Evolutionary conservation across 352 stramenopile species (phyloP), one percentile per base, ranked within the genome.

Genomic region (Globisporangium megalacanthum): DNA sequence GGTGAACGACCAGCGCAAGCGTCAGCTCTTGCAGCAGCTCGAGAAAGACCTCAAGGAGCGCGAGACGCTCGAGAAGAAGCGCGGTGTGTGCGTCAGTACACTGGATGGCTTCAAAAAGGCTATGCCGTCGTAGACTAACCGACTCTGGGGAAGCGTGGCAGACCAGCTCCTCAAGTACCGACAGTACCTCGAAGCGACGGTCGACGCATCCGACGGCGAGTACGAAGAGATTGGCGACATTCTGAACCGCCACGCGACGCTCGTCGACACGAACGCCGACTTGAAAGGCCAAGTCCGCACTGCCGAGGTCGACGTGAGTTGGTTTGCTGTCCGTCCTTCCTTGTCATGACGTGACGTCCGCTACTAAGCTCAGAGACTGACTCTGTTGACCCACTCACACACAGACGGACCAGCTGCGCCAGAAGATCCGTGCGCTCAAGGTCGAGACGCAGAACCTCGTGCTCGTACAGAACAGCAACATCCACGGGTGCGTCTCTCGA

Each of bases 211-310:
- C 6, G 89, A 96, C 22, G 72, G 88, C 44, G 83, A 88, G 62
- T 94, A 88, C 48, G 83, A 94, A 63, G 86, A 93, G 59, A 88
- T 92, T 52, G 75, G 72, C 25, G 86, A 94, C 44, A 85, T 95
- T 58, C 66, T 94, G 19, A 94, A 90, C 67, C 82, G 88, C 10
- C 77, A 94, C 55, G 70, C 76, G 15, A 97, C 86, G 50, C 70
- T 97, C 1, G 68, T 92, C 9, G 80, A 93, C 56, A 93, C 90
- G 4, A 97, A 97, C 61, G 82, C 79, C 49, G 88, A 97, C 54
- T 69, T 97, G 13, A 83, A 81, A 45, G 69, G 69, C n/a, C 87
- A 89, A 68, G 82, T 88, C 29, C 72, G 74, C 3, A 55, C 65
- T 37, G 79, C 80, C 8, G 80, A 93, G 64, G 54, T 87, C 22